phyloP scores from a whole-genome alignment of 139 green algal genomes.

The Picochlorum sp. region DNA sequence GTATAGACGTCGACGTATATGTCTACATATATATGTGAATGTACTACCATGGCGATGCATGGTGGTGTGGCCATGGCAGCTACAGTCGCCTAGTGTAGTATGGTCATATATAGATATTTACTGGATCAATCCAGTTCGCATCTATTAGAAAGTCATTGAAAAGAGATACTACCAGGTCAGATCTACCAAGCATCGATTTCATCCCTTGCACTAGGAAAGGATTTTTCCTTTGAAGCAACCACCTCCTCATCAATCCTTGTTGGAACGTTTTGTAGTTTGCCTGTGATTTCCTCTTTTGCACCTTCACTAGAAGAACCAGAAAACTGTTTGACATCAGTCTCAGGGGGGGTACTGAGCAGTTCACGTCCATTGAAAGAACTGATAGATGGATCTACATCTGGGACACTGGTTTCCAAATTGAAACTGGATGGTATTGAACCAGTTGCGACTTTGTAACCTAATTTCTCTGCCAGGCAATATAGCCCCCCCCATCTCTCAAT shows the following conservation, averaged over 20 bases:
- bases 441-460: background rate
- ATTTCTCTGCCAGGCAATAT: background rate
- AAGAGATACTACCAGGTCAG: too few species aligned
- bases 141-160: too few species aligned
- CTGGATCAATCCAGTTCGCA: too few species aligned
- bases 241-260: background rate
- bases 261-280: background rate
- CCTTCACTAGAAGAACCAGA: background rate
- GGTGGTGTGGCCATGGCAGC: too few species aligned
- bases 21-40: too few species aligned
- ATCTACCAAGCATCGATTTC: background rate
- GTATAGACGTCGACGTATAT: too few species aligned
- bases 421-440: background rate
- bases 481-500: conserved; percentile 45
- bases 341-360: too few species aligned
- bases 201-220: background rate
- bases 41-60: too few species aligned
- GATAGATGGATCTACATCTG: conserved; percentile 12
- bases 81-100: too few species aligned
- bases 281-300: too few species aligned
- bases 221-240: background rate
- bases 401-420: conserved; percentile 25
- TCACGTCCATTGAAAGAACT: too few species aligned
- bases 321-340: conserved; percentile 15
- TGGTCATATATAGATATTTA: too few species aligned